These are phyloP conservation scores for Fusarium avenaceum DNA, from an alignment of 2,329 filamentous ascomycete genomes.

Conservation along the genomic window DNA sequence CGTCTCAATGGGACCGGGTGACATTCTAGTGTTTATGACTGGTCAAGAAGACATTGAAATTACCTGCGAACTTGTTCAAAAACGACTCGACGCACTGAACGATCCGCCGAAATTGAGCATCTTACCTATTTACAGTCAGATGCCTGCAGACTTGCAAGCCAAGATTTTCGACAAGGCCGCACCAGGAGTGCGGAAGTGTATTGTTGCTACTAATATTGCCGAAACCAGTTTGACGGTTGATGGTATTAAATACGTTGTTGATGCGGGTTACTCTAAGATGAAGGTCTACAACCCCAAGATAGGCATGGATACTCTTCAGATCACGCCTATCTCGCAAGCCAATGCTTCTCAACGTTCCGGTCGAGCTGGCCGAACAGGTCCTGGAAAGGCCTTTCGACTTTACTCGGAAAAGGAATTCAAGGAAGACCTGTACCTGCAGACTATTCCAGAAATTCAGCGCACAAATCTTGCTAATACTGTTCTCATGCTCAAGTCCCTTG, in stretches of 20 bases:
- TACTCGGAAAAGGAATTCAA: conserved; percentile 96
- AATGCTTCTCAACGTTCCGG: conserved; percentile 95
- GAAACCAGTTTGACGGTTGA: conserved; percentile 98
- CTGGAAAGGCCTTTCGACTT: conserved; percentile 93
- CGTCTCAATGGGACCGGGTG: conserved; percentile 90
- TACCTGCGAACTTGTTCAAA: conserved; percentile 92
- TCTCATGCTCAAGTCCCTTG: conserved; percentile 91
- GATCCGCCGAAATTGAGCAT: conserved; percentile 96
- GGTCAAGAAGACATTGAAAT: conserved; percentile 98
- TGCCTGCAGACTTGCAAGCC: conserved; percentile 97
- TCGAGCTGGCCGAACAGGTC: conserved; percentile 92
- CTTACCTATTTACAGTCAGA: conserved; percentile 98
- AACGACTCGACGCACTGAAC: conserved; percentile 88
- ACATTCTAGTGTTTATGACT: conserved; percentile 99
- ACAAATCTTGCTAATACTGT: conserved; percentile 97
- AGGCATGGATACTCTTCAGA: conserved; percentile 99
- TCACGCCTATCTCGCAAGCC: conserved; percentile 96
- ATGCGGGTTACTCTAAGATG: conserved; percentile 94
- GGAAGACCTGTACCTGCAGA: conserved; percentile 96
- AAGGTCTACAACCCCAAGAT: conserved; percentile 99
- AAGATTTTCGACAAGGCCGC: conserved; percentile 96
- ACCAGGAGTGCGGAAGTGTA: conserved; percentile 94
- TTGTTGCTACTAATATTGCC: conserved; percentile 98
- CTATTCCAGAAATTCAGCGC: conserved; percentile 96
- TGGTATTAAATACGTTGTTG: conserved; percentile 99